Base-by-base conservation (phyloP, 192 early-diverging fungal species). In the Umbelopsis sp. region DNA sequence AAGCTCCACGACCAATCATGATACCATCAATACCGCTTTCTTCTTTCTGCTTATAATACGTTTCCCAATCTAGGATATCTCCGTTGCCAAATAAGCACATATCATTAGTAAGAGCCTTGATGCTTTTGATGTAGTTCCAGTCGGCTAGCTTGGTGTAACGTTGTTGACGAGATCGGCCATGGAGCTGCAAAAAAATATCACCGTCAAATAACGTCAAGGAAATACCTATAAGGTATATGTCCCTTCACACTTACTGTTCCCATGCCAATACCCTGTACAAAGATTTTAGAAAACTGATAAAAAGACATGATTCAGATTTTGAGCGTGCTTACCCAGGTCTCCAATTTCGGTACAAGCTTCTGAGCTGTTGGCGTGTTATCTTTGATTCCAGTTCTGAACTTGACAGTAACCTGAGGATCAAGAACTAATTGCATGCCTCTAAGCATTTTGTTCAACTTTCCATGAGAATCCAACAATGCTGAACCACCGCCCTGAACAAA, bases 161-260 rank as follows among this genome's bases (percentile, higher is more conserved):
- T 80, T 98, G 96, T 72, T 94, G 87, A 25, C 93, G 90, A 15
- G 93, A 93, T 30, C 97, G 85, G 4, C 97, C 97, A 76, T 99
- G 97, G 61, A 99, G 76, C 58, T 85, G 77, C 16, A 37, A 27
- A 46, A 49, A 49, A 35, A 4, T 15, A 46, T n/a, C n/a, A 25
- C 48, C 13, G 68, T 66, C 1, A 49, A 11, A 8, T 47, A 4
- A 0, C 9, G n/a, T 13, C n/a, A 46, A 18, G 15, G 16, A 37
- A 18, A 15, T 48, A 12, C 21, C 46, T 15, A 8, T 30, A 21
- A 21, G 45, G 44, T 11, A 3, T 11, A 3, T 44, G 20, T 27
- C 6, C 49, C n/a, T 46, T 46, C 30, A 30, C 35, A 67, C 73
- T 72, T 67, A 80, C 80, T 13, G 94, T 94, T 23, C 86, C 80